A percentile compares a stretch with the other conserved stretches of the same genome.
Conservation (phyloP, 139 green algal species). For the Pseudopediastrum boryanum region DNA sequence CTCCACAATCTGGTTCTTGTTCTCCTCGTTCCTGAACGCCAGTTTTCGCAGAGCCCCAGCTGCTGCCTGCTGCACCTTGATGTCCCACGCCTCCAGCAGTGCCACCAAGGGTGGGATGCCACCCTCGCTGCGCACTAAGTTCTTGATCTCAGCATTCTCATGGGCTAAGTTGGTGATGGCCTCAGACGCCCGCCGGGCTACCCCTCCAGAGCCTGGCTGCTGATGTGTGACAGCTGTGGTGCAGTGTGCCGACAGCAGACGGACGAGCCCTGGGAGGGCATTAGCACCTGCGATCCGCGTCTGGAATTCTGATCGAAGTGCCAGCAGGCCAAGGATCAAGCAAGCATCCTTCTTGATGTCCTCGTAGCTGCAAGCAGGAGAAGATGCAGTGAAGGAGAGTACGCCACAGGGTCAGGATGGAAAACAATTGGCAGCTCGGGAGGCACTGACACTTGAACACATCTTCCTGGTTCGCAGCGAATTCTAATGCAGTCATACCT, state of each 20-base stretch:
- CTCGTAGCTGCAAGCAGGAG: conserved; percentile 43
- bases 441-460: not conserved
- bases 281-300: conserved; percentile 75
- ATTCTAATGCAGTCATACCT: not conserved
- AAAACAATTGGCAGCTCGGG: not conserved
- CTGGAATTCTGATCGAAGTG: conserved; percentile 90
- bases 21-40: conserved; percentile 99
- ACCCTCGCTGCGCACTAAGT: conserved; percentile 69
- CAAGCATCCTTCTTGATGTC: conserved; percentile 90
- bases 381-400: not conserved
- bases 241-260: conserved; percentile 68
- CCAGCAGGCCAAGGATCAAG: conserved; percentile 91
- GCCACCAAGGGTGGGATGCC: conserved; percentile 92
- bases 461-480: too few species aligned
- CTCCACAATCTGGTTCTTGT: conserved; percentile 98
- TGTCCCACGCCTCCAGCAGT: conserved; percentile 84
- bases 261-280: conserved; percentile 72
- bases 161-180: conserved; percentile 97
- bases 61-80: conserved; percentile 90
- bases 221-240: too few species aligned
- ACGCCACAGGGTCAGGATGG: not conserved
- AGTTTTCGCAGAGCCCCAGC: conserved; percentile 91
- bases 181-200: conserved; percentile 87
- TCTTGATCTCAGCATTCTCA: conserved; percentile 95
- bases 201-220: conserved; percentile 42